Conservation (phyloP, 106 monocot genomes). For the Allium sativum region DNA sequence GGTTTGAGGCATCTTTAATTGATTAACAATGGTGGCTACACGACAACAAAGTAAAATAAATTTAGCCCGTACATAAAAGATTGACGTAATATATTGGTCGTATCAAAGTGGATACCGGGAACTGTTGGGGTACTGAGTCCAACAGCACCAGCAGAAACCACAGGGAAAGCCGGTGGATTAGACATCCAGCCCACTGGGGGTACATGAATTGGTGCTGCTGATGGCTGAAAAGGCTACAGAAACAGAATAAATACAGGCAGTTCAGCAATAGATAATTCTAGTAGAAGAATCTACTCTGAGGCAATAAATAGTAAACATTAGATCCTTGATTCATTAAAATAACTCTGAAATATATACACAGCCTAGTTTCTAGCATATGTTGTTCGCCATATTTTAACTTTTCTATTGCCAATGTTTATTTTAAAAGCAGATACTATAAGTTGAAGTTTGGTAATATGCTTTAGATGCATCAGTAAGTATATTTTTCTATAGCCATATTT, state of each 20-base stretch:
- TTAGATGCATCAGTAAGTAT: no score
- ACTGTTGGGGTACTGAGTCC: slow-evolving; percentile 37
- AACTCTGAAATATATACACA: no score
- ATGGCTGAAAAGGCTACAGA: slow-evolving; percentile 51
- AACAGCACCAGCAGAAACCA: slow-evolving; percentile 54
- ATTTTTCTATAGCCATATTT: no score
- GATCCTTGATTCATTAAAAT: no score
- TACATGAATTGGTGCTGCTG: slow-evolving; percentile 28
- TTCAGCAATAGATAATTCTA: background rate
- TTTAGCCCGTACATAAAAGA: background rate
- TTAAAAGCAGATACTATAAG: no score
- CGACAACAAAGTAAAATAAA: background rate
- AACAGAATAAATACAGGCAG: slow-evolving; percentile 1
- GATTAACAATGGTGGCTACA: slow-evolving; percentile 56
- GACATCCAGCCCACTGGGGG: slow-evolving; percentile 71
- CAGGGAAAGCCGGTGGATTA: slow-evolving; percentile 37
- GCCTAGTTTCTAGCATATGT: no score
- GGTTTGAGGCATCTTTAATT: slow-evolving; percentile 44
- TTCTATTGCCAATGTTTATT: no score
- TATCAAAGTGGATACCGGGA: slow-evolving; percentile 22
- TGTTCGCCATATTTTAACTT: no score
- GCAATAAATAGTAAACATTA: background rate
- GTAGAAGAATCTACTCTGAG: background rate
- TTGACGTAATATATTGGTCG: no score
- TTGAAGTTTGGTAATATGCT: no score